Percentiles rank a stretch among this genome's conserved stretches.
Evolutionary conservation across 768 basidiomycete species (phyloP).

Genomic region (Termitomyces sp.): DNA sequence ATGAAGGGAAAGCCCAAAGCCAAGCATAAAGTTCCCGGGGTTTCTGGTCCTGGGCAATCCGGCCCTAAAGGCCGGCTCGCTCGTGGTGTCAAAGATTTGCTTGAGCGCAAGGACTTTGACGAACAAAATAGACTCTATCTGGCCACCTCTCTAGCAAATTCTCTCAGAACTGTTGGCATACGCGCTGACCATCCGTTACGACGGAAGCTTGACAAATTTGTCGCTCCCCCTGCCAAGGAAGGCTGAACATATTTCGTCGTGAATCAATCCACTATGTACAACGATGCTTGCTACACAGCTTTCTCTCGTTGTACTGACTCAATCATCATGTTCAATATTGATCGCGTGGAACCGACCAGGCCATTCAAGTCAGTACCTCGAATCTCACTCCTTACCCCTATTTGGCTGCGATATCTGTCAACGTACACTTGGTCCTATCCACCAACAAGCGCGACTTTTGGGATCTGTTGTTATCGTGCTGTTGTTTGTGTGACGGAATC

Average conservation of each 20-base stretch:
- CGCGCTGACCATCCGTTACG: conserved; percentile 62
- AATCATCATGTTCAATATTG: neutral
- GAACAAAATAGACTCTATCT: conserved; percentile 41
- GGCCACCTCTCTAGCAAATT: conserved; percentile 44
- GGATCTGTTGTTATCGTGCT: neutral
- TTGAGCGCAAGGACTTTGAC: conserved; percentile 46
- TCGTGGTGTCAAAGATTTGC: conserved; percentile 58
- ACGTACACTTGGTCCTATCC: no score
- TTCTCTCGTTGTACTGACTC: neutral
- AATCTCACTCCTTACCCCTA: neutral
- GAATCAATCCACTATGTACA: neutral
- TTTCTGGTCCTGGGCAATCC: conserved; percentile 32
- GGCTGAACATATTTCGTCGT: neutral
- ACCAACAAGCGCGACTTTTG: neutral
- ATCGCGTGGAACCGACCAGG: neutral
- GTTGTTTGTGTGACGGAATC: neutral
- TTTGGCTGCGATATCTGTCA: neutral
- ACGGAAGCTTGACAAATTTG: conserved; percentile 60
- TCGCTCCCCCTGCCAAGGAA: conserved; percentile 19
- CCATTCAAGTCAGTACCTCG: neutral
- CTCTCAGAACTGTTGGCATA: conserved; percentile 50
- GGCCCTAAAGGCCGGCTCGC: conserved; percentile 63
- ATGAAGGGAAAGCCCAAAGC: conserved; percentile 47
- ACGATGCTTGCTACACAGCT: neutral
- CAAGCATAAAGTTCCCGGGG: conserved; percentile 44